Percentiles rank a stretch among this genome's conserved stretches.
phyloP scores from a whole-genome alignment of 768 basidiomycete genomes.

The Coprinopsis strossmayeri region DNA sequence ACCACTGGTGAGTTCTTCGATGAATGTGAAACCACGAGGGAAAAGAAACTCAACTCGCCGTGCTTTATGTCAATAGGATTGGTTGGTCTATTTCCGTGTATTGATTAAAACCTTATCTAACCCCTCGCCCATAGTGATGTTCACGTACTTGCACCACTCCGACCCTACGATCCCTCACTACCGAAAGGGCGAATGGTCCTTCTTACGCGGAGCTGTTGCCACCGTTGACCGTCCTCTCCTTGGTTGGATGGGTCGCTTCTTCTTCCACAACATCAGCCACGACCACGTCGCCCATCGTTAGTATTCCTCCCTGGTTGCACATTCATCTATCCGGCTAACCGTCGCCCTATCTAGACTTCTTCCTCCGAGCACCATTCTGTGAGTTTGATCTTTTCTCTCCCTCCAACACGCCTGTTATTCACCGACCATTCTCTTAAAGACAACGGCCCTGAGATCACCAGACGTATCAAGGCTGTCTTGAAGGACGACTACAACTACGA shows the following conservation, averaged over 20 bases:
- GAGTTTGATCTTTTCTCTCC: constrained; percentile 8
- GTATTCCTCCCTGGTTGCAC: constrained; percentile 13
- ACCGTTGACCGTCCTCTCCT: constrained; percentile 48
- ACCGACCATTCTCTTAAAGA: constrained; percentile 25
- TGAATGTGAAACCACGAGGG: not conserved
- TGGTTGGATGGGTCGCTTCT: constrained; percentile 48
- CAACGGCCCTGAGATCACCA: constrained; percentile 49
- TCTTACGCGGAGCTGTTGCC: constrained; percentile 44
- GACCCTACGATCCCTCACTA: constrained; percentile 52
- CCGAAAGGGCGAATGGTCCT: constrained; percentile 41
- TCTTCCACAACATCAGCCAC: constrained; percentile 46
- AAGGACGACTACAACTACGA: constrained; percentile 51
- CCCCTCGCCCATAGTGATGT: constrained; percentile 30
- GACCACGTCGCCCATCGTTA: constrained; percentile 33
- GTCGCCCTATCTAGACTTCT: constrained; percentile 27
- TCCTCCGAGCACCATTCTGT: constrained; percentile 42
- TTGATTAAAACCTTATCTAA: no score
- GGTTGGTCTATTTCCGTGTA: constrained; percentile 20
- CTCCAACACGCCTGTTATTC: not conserved
- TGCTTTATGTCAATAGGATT: constrained; percentile 20
- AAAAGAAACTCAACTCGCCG: no score
- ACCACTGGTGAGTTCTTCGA: constrained; percentile 31
- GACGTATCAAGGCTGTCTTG: constrained; percentile 36
- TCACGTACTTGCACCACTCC: constrained; percentile 50
- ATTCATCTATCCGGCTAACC: not conserved